Evolutionary conservation across 495 filamentous ascomycete genomes (phyloP).

Genomic region (Amorphotheca resinae): DNA sequence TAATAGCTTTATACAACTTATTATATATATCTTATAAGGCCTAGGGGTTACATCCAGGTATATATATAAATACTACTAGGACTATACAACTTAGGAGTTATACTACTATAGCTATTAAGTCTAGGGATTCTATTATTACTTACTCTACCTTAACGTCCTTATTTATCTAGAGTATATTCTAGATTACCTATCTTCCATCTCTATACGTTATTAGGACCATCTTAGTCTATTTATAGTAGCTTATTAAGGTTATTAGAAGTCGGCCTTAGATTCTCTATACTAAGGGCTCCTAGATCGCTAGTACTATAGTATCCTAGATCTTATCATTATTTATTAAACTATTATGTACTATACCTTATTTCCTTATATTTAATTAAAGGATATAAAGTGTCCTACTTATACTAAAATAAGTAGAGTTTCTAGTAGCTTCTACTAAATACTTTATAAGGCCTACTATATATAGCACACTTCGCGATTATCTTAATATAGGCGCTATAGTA

Average conservation of each 20-base stretch:
- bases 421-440: neutral
- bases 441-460: neutral
- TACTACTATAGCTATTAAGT: constrained; percentile 15
- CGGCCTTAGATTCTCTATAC: neutral
- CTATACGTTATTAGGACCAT: neutral
- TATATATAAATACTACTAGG: constrained; percentile 14
- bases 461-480: neutral
- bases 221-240: neutral
- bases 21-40: neutral
- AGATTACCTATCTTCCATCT: neutral
- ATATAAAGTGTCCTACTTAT: neutral
- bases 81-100: constrained; percentile 14
- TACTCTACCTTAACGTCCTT: neutral
- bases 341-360: neutral
- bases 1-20: constrained; percentile 4
- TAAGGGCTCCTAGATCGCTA: neutral
- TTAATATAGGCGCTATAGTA: neutral
- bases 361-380: neutral
- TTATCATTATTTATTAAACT: neutral
- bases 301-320: neutral
- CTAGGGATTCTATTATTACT: neutral
- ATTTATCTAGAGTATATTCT: neutral
- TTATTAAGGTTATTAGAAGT: neutral
- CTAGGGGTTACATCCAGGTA: constrained; percentile 5
- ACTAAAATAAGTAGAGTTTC: neutral